Base-by-base conservation (phyloP, 2,329 filamentous ascomycete species). In the Colletotrichum camelliae region DNA sequence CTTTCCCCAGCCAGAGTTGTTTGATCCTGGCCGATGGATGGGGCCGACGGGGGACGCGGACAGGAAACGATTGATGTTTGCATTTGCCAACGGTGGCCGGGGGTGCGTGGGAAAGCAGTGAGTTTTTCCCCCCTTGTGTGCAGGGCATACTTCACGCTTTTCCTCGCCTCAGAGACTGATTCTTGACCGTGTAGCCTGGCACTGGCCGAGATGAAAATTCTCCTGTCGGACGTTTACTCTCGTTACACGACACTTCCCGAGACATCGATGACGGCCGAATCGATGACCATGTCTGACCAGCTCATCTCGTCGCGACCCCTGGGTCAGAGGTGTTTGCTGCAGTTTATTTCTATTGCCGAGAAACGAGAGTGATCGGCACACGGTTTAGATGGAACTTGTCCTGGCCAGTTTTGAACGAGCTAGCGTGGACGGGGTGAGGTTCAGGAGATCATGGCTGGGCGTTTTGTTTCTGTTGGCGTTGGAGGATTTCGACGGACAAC, bases 21-120 rank as follows among this genome's bases (percentile, higher is more conserved):
- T 96, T 81, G 88, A 93, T 67, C 96, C 96, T 0, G 94, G 96
- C 72, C 90, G 96, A 79, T 98, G 96, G 96, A 90, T 98, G 78
- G 91, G 89, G 18, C 88, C 90, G 10, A 89, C 93, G 61, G 95
- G 94, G 3, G 95, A 96, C 79, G 89, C 93, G 75, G 94, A 96
- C 79, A 87, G 91, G 73, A 90, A 90, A 78, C 86, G 90, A 58
- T 80, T 91, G 9, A 90, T 93, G 80, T 94, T 93, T 85, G 90
- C 93, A 0, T 94, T 94, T 85, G 89, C 91, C 8, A 90, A 87
- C 64, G 93, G 93, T 6, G 92, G 91, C 1, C 85, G 93, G 78
- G 92, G 92, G 1, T 94, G 93, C 77, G 89, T 92, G 29, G 92
- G 92, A 5, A 92, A 91, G 79, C 91, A 94, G 92, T 94, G 84